Evolutionary conservation across 1,139 yeast genomes (phyloP), one percentile per base, ranked within the genome.

Genomic region (Lodderomyces parapsilosis): DNA sequence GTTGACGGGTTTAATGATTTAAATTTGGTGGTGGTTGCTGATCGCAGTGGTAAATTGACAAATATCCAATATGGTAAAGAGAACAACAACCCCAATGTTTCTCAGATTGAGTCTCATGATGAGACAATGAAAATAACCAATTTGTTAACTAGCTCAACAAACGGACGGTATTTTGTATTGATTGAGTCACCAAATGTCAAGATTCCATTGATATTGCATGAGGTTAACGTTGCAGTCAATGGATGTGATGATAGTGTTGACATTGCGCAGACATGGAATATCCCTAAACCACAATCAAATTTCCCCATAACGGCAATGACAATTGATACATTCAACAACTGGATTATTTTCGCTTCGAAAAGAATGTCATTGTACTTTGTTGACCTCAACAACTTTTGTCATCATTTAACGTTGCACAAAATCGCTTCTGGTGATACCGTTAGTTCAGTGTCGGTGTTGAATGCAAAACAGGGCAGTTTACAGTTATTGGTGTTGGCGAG

Each of bases 401-500:
- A 48, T 2, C 52, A 49, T 22, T 55, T 66, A 5, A 50, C 64
- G 20, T 76, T 76, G 66, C 76, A 80, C 50, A 81, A 81, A 50
- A 53, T 85, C 10, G 71, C 80, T 11, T 68, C 79, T 1, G 94
- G 94, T n/a, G 96, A 88, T 54, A 80, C 94, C 0, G 78, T 86
- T 4, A 81, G 96, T 0, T 73, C 83, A 0, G 62, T 85, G 1
- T 63, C 67, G 6, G 53, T 70, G 1, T 54, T 81, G 1, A 60
- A 66, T 23, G 47, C 59, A 2, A 39, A 43, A 0, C 24, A 47
- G 0, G 51, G 54, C 7, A 39, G 49, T 2, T 24, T 60, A 0
- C 55, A 57, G 2, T 47, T 71, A 3, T 61, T 78, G 8, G 55
- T 81, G 11, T 79, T 88, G 0, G 76, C 83, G 27, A 72, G 86